Conservation (phyloP, 2,329 filamentous ascomycete species). For the Coleophoma eucalyptorum region DNA sequence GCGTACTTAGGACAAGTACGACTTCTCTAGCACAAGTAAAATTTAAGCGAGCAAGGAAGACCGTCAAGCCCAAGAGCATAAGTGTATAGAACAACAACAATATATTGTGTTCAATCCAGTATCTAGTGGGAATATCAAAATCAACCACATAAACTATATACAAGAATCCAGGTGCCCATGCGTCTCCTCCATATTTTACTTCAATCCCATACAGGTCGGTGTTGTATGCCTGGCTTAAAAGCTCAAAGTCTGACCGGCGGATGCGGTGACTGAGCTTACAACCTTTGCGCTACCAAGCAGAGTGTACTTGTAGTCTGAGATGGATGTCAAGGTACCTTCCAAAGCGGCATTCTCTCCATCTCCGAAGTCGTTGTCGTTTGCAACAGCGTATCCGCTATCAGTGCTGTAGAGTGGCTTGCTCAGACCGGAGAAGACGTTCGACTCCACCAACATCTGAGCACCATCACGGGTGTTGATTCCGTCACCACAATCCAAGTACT, state of each 20-base stretch:
- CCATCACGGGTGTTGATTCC: slow-evolving; percentile 54
- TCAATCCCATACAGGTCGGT: neutral
- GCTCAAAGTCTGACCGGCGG: slow-evolving; percentile 29
- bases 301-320: slow-evolving; percentile 47
- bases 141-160: neutral
- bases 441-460: slow-evolving; percentile 55
- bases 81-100: no score
- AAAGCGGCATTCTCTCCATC: slow-evolving; percentile 42
- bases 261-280: slow-evolving; percentile 30
- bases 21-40: no score
- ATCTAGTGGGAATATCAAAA: no score
- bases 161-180: neutral
- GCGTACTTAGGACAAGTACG: no score
- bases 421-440: slow-evolving; percentile 44
- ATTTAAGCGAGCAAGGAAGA: no score
- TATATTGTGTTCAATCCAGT: no score
- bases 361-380: slow-evolving; percentile 41
- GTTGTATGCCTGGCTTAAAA: slow-evolving; percentile 18
- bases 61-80: no score
- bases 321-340: slow-evolving; percentile 41
- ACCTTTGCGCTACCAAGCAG: slow-evolving; percentile 44
- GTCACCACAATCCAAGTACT: slow-evolving; percentile 36
- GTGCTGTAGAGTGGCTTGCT: slow-evolving; percentile 41
- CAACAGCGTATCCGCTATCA: slow-evolving; percentile 37
- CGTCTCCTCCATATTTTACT: neutral